A percentile compares a stretch with the other conserved stretches of the same genome.
These are phyloP conservation scores for Clonostachys sp. DNA, from an alignment of 2,329 filamentous ascomycete species.

Conservation along the genomic window DNA sequence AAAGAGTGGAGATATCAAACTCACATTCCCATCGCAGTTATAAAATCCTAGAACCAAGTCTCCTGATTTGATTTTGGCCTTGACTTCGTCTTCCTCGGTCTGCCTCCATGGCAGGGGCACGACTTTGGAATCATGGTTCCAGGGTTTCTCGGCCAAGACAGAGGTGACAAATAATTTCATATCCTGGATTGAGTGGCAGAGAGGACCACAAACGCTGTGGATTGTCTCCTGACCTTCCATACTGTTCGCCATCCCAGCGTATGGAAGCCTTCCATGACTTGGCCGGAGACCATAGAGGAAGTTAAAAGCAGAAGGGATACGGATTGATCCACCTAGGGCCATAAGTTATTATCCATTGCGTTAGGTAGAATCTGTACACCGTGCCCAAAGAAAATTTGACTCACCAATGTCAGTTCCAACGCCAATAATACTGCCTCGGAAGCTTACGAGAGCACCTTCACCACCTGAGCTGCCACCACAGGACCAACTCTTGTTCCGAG, in stretches of 20 bases:
- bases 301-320: conserved; percentile 35
- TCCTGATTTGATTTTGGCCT: conserved; percentile 10
- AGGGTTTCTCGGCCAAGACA: conserved; percentile 47
- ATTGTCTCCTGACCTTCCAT: conserved; percentile 3
- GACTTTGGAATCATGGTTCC: conserved; percentile 52
- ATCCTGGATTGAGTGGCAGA: background rate
- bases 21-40: conserved; percentile 23
- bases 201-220: background rate
- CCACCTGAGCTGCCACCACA: conserved; percentile 65
- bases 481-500: conserved; percentile 52
- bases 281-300: conserved; percentile 36
- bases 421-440: conserved; percentile 56
- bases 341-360: background rate
- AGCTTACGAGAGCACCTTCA: conserved; percentile 57
- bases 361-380: background rate
- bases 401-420: conserved; percentile 58
- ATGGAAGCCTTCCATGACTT: background rate
- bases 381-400: background rate
- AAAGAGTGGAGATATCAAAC: conserved; percentile 57
- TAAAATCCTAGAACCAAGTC: conserved; percentile 25
- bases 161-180: conserved; percentile 47
- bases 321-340: conserved; percentile 28
- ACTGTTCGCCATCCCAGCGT: background rate
- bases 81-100: conserved; percentile 15
- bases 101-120: conserved; percentile 53